Base-by-base conservation (phyloP, 176 grass and related monocot genomes). In the Chrysopogon serrulatus region DNA sequence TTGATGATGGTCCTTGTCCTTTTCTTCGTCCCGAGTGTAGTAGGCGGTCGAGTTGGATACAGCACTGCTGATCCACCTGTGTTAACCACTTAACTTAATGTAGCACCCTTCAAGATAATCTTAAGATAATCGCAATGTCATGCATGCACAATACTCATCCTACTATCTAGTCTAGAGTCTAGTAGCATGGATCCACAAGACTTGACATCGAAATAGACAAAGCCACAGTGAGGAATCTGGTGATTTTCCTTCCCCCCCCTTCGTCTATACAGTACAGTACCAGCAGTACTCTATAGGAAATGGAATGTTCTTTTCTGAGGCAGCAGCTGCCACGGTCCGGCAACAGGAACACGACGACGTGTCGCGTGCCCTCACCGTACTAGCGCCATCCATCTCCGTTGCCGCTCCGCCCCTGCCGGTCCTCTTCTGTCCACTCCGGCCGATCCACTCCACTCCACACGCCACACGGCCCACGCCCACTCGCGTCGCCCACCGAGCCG, bases 271-370 rank as follows among this genome's bases (percentile, higher is more conserved):
- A 10, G 9, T 41, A 37, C 36, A 37, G 5, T 37, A n/a, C n/a
- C n/a, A 37, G 36, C 6, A 51, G 48, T 51, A 3, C 21, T 23
- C 51, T n/a, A n/a, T 7, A 27, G 7, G 21, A 3, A 77, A 26
- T 24, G 68, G 77, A 81, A 63, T 53, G 70, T 53, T 53, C 63
- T 76, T 85, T 76, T 34, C 63, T 26, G 24, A 32, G 37, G 82
- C 82, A 68, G 76, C 34, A 40, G 76, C 40, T 66, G 76, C 77
- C 61, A 35, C 61, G 5, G 62, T 74, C 63, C 6, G 27, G 68
- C 60, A 80, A 89, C 82, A 84, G 68, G 47, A 24, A 23, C 76
- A 16, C 39, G 40, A 4, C 77, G 77, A 85, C 77, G 82, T 89
- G 87, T 81, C 48, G 30, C 40, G 70, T 47, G 76, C 42, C 48